Percentiles rank a stretch among this genome's conserved stretches.
Evolutionary conservation across 495 filamentous ascomycete species (phyloP).

Genomic region (Xylaria grammica): DNA sequence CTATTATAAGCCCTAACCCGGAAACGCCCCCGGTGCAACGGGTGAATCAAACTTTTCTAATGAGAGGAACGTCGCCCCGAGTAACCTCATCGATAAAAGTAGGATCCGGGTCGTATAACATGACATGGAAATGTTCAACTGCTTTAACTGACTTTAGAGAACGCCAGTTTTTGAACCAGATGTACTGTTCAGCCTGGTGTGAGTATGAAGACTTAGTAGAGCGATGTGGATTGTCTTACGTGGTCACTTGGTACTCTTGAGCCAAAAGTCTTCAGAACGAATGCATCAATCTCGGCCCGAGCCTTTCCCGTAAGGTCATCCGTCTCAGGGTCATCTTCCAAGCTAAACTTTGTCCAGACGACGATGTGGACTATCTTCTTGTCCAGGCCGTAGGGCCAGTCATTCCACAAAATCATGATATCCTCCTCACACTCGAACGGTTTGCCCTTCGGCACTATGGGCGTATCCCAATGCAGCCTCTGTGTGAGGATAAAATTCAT

Average conservation of each 20-base stretch:
- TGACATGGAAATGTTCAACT: constrained; percentile 96
- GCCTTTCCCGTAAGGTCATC: constrained; percentile 69
- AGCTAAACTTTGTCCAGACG: constrained; percentile 85
- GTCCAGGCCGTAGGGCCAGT: constrained; percentile 90
- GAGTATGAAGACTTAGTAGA: neutral
- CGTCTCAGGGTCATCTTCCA: constrained; percentile 66
- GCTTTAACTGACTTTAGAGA: constrained; percentile 78
- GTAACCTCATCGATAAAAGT: constrained; percentile 75
- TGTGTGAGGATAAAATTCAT: constrained; percentile 73
- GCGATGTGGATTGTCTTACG: constrained; percentile 40
- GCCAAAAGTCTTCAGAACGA: constrained; percentile 67
- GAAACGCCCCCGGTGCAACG: neutral
- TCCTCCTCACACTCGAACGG: constrained; percentile 63
- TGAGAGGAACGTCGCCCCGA: constrained; percentile 69
- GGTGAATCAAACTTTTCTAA: constrained; percentile 27
- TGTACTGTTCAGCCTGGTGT: constrained; percentile 55
- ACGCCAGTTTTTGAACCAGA: constrained; percentile 93
- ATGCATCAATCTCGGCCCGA: constrained; percentile 68
- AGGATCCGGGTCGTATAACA: constrained; percentile 76
- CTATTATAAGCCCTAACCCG: neutral
- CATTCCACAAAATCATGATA: constrained; percentile 78
- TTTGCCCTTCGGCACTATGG: constrained; percentile 39
- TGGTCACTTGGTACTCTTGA: constrained; percentile 43
- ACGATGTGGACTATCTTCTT: constrained; percentile 78
- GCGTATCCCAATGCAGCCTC: constrained; percentile 65